Evolutionary conservation across 2,329 filamentous ascomycete genomes (phyloP), one percentile per base, ranked within the genome.

Genomic region (Cadophora luteo-olivacea): DNA sequence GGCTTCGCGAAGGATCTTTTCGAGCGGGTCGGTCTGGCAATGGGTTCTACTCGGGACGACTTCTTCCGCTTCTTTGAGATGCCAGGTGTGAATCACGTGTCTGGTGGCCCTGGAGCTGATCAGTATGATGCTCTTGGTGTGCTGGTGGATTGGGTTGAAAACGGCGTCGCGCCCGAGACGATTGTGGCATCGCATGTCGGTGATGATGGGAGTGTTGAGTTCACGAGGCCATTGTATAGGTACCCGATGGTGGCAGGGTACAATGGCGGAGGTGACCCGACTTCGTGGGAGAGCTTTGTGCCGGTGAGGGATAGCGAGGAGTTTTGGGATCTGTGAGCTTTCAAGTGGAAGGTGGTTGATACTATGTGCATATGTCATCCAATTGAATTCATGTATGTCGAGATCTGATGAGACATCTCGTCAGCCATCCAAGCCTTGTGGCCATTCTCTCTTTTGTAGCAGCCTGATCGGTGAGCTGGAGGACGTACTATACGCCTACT

Each of bases 121-220:
- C 51, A 29, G 24, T 54, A 54, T 54, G 51, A 54, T 54, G 24
- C 51, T 29, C 51, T 54, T 29, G 51, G 51, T 29, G 51, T 54
- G 9, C 16, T 54, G 51, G 51, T 29, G 11, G 51, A 54, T 6
- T 54, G 51, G 51, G 51, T 54, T 29, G 12, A 54, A 12, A 54
- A 54, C 16, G 51, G 24, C 19, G 24, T 29, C 4, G 24, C 51
- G 24, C 24, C 24, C 8, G 51, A 54, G 51, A 16, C 16, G 11
- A 54, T 54, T 38, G 24, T 54, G 11, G 51, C 24, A 12, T 29
- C 24, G 51, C 24, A 54, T 25, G 9, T 29, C 7, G 24, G 51
- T 29, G 51, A 29, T 12, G 51, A 29, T 54, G 24, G 24, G 14
- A 54, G 24, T 5, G 24, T 29, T 11, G 12, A 54, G 51, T 54